Base-by-base conservation (phyloP, 345 rosid genomes). In the Bretschneidera sinensis region DNA sequence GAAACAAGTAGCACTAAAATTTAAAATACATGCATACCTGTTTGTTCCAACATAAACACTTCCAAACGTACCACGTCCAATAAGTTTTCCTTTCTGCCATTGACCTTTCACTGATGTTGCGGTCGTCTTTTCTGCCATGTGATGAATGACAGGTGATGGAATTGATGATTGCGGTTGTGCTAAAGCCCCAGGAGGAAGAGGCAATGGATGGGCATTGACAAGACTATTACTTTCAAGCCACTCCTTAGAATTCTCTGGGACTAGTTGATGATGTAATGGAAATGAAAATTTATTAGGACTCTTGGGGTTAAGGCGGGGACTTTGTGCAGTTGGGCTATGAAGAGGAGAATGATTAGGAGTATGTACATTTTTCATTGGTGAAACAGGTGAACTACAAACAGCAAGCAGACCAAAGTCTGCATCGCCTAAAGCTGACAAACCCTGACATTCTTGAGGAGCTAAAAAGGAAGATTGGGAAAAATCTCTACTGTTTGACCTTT, bases 1-100 rank as follows among this genome's bases (percentile, higher is more conserved):
- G n/a, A n/a, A 17, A 28, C 34, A 62, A n/a, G 15, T 39, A 21
- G 15, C 24, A 62, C 19, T 48, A 28, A 69, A 31, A 25, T 73
- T 62, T 39, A 49, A 51, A 50, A 43, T 17, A 28, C n/a, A 55
- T 49, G 57, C 71, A 51, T 72, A 86, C 89, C 76, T 52, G 64
- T 86, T 66, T 63, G 81, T 80, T 62, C 78, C 89, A 48, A 60
- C 72, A 68, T 78, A 86, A 63, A 86, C 94, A 59, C 80, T 84
- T 58, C 94, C 94, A 75, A 69, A 86, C 34, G 89, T 84, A 58
- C 94, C 94, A 4, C 83, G 82, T 33, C 94, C 94, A 55, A 86
- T 82, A 57, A 84, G 83, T 76, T 66, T 86, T 73, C 94, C 89
- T 73, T 86, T 86, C 73, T 70, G 71, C 94, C 94, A 86, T 43